Evolutionary conservation across 495 filamentous ascomycete species (phyloP).

Genomic region (Neurospora sp.): DNA sequence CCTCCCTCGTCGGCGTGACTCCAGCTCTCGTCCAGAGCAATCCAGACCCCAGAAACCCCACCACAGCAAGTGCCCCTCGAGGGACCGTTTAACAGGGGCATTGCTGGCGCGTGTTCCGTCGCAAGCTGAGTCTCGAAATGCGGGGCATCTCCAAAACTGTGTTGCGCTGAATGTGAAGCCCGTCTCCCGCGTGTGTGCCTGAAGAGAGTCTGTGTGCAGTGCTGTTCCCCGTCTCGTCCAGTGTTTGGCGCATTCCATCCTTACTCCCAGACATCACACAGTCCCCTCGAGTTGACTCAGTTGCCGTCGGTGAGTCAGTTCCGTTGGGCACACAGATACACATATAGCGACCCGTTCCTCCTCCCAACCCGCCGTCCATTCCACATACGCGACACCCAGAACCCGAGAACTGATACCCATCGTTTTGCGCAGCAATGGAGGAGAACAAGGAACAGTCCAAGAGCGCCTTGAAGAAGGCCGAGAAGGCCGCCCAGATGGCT

Average conservation of each 20-base stretch:
- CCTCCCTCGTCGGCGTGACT: background rate
- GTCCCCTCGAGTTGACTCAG: background rate
- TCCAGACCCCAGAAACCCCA: background rate
- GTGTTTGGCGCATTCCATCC: background rate
- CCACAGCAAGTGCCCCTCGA: background rate
- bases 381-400: background rate
- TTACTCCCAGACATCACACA: background rate
- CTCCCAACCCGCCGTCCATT: background rate
- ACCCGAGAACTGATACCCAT: background rate
- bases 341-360: background rate
- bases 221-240: background rate
- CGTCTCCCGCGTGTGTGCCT: background rate
- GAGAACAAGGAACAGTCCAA: conserved; percentile 47
- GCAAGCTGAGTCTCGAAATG: background rate
- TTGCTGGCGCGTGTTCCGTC: background rate
- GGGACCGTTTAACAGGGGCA: background rate
- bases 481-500: conserved; percentile 54
- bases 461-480: conserved; percentile 63
- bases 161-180: background rate
- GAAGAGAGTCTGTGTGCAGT: background rate
- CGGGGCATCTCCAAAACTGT: background rate
- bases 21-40: background rate
- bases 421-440: conserved; percentile 24
- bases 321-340: background rate
- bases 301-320: conserved; percentile 1